Percentiles rank a stretch among this genome's conserved stretches.
Evolutionary conservation across 1,284 basidiomycete species (phyloP).

Genomic region (Ceratobasidium sp.): DNA sequence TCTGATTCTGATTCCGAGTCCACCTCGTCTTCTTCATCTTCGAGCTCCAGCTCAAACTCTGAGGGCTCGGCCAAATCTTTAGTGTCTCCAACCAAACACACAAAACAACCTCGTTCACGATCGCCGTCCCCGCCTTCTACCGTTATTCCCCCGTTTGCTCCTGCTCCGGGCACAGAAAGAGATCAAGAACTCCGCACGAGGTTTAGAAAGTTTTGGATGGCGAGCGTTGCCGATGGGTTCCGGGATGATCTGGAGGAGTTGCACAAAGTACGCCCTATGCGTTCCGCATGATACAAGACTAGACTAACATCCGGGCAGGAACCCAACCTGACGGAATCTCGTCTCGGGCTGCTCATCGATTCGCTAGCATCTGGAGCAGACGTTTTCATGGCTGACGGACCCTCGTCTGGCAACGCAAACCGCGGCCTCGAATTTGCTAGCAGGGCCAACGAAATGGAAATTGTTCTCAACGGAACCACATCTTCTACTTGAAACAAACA

Average conservation of each 20-base stretch:
- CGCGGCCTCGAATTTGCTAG: constrained; percentile 43
- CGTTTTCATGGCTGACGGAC: constrained; percentile 59
- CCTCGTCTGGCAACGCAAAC: constrained; percentile 44
- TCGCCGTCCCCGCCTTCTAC: constrained; percentile 64
- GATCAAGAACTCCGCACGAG: constrained; percentile 65
- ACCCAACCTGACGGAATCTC: constrained; percentile 68
- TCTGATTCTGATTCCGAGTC: constrained; percentile 42
- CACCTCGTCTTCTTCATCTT: constrained; percentile 46
- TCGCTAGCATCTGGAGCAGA: constrained; percentile 78
- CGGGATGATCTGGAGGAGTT: constrained; percentile 77
- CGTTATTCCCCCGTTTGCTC: constrained; percentile 61
- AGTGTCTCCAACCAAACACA: constrained; percentile 33
- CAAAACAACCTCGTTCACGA: constrained; percentile 47
- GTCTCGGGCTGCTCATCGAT: constrained; percentile 74
- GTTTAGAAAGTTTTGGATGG: constrained; percentile 83
- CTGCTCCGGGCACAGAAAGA: constrained; percentile 45
- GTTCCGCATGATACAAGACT: too few relatives aligned
- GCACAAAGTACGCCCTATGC: constrained; percentile 63
- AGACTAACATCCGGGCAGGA: constrained; percentile 59
- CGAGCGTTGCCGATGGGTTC: constrained; percentile 76
- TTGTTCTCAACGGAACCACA: constrained; percentile 51
- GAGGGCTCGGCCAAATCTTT: constrained; percentile 44
- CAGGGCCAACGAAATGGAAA: constrained; percentile 61
- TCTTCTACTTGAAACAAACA: too few relatives aligned
- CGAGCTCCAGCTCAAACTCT: constrained; percentile 42